phyloP scores from a whole-genome alignment of 2,329 filamentous ascomycete species.

The Ascochyta pisi region DNA sequence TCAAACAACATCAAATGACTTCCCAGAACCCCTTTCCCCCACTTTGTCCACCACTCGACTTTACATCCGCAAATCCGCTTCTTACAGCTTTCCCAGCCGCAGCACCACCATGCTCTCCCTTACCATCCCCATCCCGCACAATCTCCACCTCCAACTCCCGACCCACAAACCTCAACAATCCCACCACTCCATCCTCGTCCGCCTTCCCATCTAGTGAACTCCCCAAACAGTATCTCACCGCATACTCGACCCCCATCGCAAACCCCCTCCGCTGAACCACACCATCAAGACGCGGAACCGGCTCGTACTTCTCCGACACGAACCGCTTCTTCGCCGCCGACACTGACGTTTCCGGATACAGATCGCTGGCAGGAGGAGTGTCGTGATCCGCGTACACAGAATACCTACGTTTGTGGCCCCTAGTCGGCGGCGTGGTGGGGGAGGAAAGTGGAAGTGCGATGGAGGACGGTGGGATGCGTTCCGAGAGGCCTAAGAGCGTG shows the following conservation, averaged over 20 bases:
- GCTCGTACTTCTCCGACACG: background rate
- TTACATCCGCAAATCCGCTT: background rate
- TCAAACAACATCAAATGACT: background rate
- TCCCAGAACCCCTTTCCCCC: constrained; percentile 5
- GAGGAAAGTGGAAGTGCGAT: background rate
- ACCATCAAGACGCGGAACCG: background rate
- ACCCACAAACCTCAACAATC: background rate
- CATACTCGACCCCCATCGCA: background rate
- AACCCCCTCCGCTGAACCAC: background rate
- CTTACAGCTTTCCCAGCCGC: no score
- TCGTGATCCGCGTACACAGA: background rate
- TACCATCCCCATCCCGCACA: no score
- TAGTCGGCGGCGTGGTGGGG: no score
- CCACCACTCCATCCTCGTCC: background rate
- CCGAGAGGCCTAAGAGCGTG: background rate
- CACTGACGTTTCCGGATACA: background rate
- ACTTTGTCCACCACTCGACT: background rate
- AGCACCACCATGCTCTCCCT: no score
- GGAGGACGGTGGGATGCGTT: background rate
- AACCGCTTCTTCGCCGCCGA: background rate
- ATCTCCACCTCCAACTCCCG: background rate
- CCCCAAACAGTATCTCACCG: background rate
- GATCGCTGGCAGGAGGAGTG: background rate
- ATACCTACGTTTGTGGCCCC: background rate
- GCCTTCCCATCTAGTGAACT: background rate